These are phyloP conservation scores for Lachancea sp. DNA, from an alignment of 805 yeast species.

Conservation along the genomic window DNA sequence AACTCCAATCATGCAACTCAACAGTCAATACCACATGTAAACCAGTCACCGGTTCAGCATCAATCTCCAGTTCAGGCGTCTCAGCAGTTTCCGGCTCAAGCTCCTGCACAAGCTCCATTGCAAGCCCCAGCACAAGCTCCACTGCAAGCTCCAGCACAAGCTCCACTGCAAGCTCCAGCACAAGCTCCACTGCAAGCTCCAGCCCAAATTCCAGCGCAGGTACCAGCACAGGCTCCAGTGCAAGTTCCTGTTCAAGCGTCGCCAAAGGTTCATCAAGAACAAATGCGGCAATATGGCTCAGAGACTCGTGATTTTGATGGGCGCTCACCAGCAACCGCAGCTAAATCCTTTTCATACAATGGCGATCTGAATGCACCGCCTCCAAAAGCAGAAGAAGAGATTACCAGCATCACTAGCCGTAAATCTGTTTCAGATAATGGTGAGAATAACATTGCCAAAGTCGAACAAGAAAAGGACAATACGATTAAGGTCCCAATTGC, in stretches of 20 bases:
- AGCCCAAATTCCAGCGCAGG: background rate
- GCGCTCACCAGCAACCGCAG: background rate
- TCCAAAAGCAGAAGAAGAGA: background rate
- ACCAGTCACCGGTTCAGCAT: conserved; percentile 1
- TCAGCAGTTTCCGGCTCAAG: background rate
- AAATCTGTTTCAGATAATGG: background rate
- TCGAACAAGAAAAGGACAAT: background rate
- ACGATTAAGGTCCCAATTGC: conserved; percentile 25
- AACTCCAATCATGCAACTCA: background rate
- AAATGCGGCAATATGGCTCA: background rate
- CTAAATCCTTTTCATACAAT: background rate
- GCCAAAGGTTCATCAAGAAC: background rate
- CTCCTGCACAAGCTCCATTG: background rate
- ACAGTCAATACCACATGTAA: background rate
- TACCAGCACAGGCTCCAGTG: background rate
- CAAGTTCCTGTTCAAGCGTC: background rate
- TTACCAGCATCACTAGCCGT: background rate
- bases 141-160: background rate
- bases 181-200: background rate
- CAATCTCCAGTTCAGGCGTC: background rate
- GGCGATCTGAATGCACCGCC: background rate
- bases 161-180: background rate
- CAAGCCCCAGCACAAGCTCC: background rate
- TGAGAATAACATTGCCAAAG: background rate
- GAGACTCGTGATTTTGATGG: background rate